phyloP scores from a whole-genome alignment of 352 stramenopile genomes.

The Globisporangium cystogenes region DNA sequence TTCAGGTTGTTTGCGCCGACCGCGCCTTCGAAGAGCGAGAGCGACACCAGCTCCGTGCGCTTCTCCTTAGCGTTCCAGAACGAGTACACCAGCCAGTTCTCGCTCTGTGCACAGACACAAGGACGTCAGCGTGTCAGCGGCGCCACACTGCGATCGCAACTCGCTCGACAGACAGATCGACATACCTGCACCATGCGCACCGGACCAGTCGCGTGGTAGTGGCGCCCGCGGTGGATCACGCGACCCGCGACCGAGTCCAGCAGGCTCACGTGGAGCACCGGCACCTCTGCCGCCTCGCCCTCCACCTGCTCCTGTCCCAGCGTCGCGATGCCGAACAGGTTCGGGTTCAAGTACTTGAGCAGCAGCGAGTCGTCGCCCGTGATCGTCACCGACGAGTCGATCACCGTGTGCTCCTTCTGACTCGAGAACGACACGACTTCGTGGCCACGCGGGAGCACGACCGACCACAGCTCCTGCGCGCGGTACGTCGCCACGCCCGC shows the following conservation, averaged over 20 bases:
- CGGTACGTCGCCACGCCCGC: slow-evolving; percentile 20
- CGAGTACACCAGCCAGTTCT: slow-evolving; percentile 97
- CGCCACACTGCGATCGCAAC: neutral
- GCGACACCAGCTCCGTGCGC: slow-evolving; percentile 72
- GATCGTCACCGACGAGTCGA: slow-evolving; percentile 78
- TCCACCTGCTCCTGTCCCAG: slow-evolving; percentile 43
- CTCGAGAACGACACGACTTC: slow-evolving; percentile 46
- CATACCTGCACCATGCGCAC: slow-evolving; percentile 69
- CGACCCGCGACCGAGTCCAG: slow-evolving; percentile 94
- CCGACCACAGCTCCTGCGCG: slow-evolving; percentile 56
- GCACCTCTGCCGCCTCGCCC: slow-evolving; percentile 22
- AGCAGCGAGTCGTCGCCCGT: slow-evolving; percentile 95
- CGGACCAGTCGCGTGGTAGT: slow-evolving; percentile 65
- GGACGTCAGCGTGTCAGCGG: neutral
- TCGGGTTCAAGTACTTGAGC: slow-evolving; percentile 98
- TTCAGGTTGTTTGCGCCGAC: slow-evolving; percentile 94
- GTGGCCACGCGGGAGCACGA: slow-evolving; percentile 60
- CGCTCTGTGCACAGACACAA: slow-evolving; percentile 37
- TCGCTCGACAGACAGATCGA: neutral
- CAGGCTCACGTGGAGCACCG: slow-evolving; percentile 85
- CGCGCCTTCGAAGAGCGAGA: slow-evolving; percentile 95
- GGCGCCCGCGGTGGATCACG: slow-evolving; percentile 90
- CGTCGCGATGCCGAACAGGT: slow-evolving; percentile 92
- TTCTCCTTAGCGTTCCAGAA: slow-evolving; percentile 93
- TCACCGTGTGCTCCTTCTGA: slow-evolving; percentile 52